These are phyloP conservation scores for Dalechampia spathulata DNA, from an alignment of 441 rosid genomes.

Conservation along the genomic window DNA sequence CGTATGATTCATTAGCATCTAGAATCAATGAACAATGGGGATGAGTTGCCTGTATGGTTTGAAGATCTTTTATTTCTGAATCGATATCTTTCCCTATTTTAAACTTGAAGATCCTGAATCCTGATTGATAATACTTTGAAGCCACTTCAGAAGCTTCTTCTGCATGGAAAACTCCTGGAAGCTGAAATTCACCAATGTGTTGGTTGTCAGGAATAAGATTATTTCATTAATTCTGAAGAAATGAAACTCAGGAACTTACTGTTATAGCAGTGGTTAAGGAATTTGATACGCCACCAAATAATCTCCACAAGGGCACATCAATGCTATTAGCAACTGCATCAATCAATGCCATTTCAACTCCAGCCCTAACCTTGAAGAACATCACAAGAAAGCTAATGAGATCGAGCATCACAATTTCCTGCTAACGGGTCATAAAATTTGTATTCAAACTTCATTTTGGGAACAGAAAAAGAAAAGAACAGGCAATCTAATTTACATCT, in stretches of 20 bases:
- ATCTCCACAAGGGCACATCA: constrained; percentile 64
- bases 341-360: constrained; percentile 88
- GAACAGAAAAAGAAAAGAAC: too few species aligned
- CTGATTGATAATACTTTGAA: constrained; percentile 49
- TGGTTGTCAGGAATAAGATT: too few species aligned
- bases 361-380: constrained; percentile 68
- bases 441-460: too few species aligned
- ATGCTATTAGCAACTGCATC: constrained; percentile 84
- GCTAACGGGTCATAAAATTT: too few species aligned
- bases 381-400: not conserved
- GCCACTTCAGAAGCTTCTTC: constrained; percentile 69
- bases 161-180: constrained; percentile 64
- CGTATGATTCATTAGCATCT: constrained; percentile 87
- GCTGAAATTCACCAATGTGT: too few species aligned
- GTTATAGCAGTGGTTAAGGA: constrained; percentile 69
- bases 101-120: constrained; percentile 74
- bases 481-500: too few species aligned
- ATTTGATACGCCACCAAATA: constrained; percentile 75
- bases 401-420: too few species aligned
- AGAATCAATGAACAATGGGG: constrained; percentile 71
- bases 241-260: constrained; percentile 35
- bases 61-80: constrained; percentile 61
- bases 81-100: constrained; percentile 70
- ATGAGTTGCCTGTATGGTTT: constrained; percentile 67
- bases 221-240: too few species aligned